These are phyloP conservation scores for Hansenula lynferdii DNA, from an alignment of 1,139 yeast genomes.

Conservation along the genomic window DNA sequence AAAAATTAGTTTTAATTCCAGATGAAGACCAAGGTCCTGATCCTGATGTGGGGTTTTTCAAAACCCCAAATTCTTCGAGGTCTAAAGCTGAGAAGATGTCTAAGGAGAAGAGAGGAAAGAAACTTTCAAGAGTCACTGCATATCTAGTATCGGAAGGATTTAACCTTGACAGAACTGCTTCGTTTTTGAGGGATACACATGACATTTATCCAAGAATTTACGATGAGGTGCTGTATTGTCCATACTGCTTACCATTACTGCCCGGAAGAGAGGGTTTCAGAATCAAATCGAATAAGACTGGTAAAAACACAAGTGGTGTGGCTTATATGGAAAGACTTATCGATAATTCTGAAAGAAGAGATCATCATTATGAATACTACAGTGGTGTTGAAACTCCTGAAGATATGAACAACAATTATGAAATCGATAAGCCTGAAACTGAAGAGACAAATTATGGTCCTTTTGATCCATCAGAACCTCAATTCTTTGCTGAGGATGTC, in stretches of 20 bases:
- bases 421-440: conserved; percentile 28
- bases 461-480: conserved; percentile 66
- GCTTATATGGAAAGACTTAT: conserved; percentile 70
- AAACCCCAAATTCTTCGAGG: conserved; percentile 14
- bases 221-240: conserved; percentile 89
- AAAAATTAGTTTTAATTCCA: conserved; percentile 82
- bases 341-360: conserved; percentile 76
- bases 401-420: conserved; percentile 52
- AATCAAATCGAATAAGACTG: conserved; percentile 73
- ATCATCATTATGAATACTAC: conserved; percentile 87
- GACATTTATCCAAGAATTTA: conserved; percentile 81
- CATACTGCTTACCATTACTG: conserved; percentile 79
- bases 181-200: conserved; percentile 64
- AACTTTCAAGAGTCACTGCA: conserved; percentile 83
- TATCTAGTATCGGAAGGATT: conserved; percentile 84
- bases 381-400: conserved; percentile 75
- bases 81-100: conserved; percentile 67
- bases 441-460: conserved; percentile 26
- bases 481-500: conserved; percentile 42
- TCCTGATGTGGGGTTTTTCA: conserved; percentile 7
- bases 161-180: conserved; percentile 55
- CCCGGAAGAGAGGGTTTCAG: conserved; percentile 87
- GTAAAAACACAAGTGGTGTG: conserved; percentile 55
- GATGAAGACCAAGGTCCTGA: conserved; percentile 41
- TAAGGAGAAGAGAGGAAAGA: conserved; percentile 62